A percentile compares a stretch with the other conserved stretches of the same genome.
These are phyloP conservation scores for Fibroporia radiculosa DNA, from an alignment of 768 basidiomycete genomes.

Conservation along the genomic window DNA sequence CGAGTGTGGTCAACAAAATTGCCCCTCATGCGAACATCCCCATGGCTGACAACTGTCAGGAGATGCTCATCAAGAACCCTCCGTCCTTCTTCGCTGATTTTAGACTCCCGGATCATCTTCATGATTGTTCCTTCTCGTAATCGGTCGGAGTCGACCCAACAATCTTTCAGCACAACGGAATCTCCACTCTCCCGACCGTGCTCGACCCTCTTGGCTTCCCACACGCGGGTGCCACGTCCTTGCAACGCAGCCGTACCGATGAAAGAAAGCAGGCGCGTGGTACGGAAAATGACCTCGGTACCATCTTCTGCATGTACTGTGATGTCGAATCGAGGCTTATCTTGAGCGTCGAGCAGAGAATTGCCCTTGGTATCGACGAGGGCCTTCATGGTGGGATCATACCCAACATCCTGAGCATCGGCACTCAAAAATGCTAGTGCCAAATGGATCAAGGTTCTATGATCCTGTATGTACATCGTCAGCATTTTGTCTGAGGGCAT, in stretches of 20 bases:
- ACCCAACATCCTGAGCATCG: neutral
- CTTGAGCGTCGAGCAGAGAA: neutral
- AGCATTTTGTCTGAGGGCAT: too few species aligned
- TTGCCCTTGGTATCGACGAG: neutral
- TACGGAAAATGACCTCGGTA: neutral
- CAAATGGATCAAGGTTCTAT: constrained; percentile 3
- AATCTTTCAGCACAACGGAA: neutral
- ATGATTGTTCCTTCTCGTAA: neutral
- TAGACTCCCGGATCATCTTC: neutral
- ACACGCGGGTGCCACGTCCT: constrained; percentile 6
- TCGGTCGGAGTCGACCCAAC: neutral
- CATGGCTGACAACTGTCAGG: neutral
- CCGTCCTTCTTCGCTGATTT: neutral
- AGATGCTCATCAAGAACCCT: neutral
- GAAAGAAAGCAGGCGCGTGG: neutral
- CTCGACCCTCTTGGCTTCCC: neutral
- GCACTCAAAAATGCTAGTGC: constrained; percentile 5
- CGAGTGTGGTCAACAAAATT: neutral
- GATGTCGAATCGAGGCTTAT: neutral
- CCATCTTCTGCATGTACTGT: neutral
- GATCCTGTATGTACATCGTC: too few species aligned
- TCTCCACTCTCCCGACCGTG: neutral
- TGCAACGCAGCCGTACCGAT: neutral
- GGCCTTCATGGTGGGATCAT: constrained; percentile 5
- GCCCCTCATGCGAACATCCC: neutral